Percentiles rank a stretch among this genome's conserved stretches.
These are phyloP conservation scores for Allomyces macrogynus DNA, from an alignment of 192 early-diverging fungal genomes.

Conservation along the genomic window DNA sequence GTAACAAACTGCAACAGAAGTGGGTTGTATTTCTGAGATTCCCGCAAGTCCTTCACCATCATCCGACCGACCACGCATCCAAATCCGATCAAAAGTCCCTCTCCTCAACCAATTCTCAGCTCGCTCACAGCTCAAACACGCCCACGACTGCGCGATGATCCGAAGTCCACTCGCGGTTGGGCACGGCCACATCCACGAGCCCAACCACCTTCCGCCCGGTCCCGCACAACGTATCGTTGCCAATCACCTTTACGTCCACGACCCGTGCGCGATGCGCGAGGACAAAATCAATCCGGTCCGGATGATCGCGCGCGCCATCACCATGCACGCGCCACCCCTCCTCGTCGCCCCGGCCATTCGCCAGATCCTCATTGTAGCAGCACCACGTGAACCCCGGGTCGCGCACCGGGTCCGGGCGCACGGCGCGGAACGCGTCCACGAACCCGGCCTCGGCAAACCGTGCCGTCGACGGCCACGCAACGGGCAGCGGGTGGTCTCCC, in stretches of 20 bases:
- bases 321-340: background rate
- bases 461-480: slow-evolving; percentile 12
- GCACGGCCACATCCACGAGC: background rate
- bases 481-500: slow-evolving; percentile 12
- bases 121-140: background rate
- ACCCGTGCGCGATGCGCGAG: background rate
- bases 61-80: too few relatives aligned
- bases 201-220: background rate
- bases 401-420: background rate
- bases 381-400: background rate
- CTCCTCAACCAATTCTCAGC: too few relatives aligned
- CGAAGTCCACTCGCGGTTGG: background rate
- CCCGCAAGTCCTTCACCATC: too few relatives aligned
- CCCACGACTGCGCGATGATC: background rate
- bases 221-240: background rate
- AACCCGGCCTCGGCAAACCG: slow-evolving; percentile 11
- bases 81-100: too few relatives aligned
- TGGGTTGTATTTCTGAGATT: too few relatives aligned
- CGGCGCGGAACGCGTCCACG: slow-evolving; percentile 14
- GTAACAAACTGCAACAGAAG: too few relatives aligned
- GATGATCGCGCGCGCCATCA: background rate
- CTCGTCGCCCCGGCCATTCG: background rate
- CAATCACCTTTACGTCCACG: background rate
- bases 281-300: background rate
- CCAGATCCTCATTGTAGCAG: background rate